Evolutionary conservation across 768 basidiomycete genomes (phyloP).

Genomic region (Harrya chromipes): DNA sequence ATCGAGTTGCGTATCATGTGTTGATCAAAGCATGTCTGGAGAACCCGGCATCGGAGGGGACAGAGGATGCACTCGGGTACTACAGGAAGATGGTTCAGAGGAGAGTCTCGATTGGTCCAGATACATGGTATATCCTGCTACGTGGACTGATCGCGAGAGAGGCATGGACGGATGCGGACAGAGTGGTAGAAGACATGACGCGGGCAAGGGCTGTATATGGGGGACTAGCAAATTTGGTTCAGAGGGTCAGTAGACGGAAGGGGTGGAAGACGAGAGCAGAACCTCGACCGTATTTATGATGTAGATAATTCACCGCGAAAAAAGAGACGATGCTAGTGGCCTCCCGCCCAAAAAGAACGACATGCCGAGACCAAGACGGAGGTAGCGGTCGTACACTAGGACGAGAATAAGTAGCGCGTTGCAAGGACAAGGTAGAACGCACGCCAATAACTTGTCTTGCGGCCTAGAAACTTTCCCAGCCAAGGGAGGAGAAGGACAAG

Average conservation of each 20-base stretch:
- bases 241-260: slow-evolving; percentile 43
- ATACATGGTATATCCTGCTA: slow-evolving; percentile 79
- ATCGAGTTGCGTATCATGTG: slow-evolving; percentile 71
- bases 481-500: slow-evolving; percentile 80
- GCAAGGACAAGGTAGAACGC: slow-evolving; percentile 29
- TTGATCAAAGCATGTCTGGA: slow-evolving; percentile 67
- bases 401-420: slow-evolving; percentile 9
- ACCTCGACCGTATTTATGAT: slow-evolving; percentile 29
- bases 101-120: slow-evolving; percentile 47
- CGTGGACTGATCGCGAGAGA: slow-evolving; percentile 55
- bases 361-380: slow-evolving; percentile 58
- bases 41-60: slow-evolving; percentile 46
- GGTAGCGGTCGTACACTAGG: slow-evolving; percentile 69
- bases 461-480: slow-evolving; percentile 84
- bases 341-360: slow-evolving; percentile 57
- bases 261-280: slow-evolving; percentile 29
- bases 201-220: slow-evolving; percentile 44
- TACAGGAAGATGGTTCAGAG: slow-evolving; percentile 57
- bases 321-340: slow-evolving; percentile 8
- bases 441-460: slow-evolving; percentile 88
- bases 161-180: slow-evolving; percentile 60
- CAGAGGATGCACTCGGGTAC: slow-evolving; percentile 53
- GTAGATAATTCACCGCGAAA: slow-evolving; percentile 16
- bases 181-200: slow-evolving; percentile 61
- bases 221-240: slow-evolving; percentile 47